Percentiles rank a stretch among this genome's conserved stretches.
These are phyloP conservation scores for Calonectria honghensis DNA, from an alignment of 2,329 filamentous ascomycete genomes.

Conservation along the genomic window DNA sequence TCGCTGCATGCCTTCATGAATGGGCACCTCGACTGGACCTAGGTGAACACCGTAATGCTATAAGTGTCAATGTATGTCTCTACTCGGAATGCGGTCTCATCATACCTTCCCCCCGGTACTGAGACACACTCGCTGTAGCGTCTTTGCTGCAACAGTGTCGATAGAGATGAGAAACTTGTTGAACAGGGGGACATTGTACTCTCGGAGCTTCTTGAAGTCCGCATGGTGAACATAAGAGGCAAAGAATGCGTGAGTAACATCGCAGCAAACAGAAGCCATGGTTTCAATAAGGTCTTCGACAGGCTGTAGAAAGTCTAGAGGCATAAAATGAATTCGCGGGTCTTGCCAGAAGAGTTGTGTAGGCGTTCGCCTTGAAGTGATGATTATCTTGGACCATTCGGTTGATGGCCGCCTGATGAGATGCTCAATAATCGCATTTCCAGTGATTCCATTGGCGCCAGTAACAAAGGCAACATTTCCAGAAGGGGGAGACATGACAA, in stretches of 20 bases:
- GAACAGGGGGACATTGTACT: constrained; percentile 45
- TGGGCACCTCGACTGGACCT: constrained; percentile 44
- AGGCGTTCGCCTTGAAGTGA: constrained; percentile 41
- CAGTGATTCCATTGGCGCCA: constrained; percentile 47
- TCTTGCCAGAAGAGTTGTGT: constrained; percentile 45
- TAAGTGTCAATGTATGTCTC: background rate
- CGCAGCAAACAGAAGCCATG: constrained; percentile 42
- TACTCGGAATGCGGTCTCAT: too few species aligned
- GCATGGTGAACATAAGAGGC: constrained; percentile 45
- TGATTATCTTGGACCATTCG: constrained; percentile 50
- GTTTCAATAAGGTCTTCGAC: constrained; percentile 44
- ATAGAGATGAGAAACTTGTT: constrained; percentile 44
- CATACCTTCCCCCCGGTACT: constrained; percentile 46
- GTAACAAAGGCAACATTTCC: constrained; percentile 47
- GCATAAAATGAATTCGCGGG: constrained; percentile 42
- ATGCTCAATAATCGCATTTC: constrained; percentile 46
- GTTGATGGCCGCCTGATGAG: constrained; percentile 44
- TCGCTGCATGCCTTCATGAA: constrained; percentile 43
- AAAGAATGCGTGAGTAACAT: constrained; percentile 47
- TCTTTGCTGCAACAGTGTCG: constrained; percentile 43
- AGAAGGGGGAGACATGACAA: constrained; percentile 26
- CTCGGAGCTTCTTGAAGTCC: constrained; percentile 44
- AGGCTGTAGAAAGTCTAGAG: constrained; percentile 45
- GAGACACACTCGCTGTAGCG: constrained; percentile 43
- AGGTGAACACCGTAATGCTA: constrained; percentile 46